Evolutionary conservation across 352 stramenopile species (phyloP).

Genomic region (Nothophytophthora sp.): DNA sequence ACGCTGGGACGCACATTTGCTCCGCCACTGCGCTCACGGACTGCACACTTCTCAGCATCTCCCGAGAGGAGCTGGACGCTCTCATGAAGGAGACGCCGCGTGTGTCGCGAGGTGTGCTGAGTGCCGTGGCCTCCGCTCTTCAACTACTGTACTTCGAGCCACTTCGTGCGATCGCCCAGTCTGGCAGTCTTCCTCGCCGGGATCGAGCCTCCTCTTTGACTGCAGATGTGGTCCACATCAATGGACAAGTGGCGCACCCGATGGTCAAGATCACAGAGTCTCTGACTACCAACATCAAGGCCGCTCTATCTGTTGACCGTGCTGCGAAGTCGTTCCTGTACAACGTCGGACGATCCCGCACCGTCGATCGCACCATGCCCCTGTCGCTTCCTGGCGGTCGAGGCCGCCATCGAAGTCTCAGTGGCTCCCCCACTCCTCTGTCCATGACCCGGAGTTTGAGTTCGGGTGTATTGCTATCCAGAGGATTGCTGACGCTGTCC

Average conservation of each 20-base stretch:
- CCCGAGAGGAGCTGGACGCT: constrained; percentile 59
- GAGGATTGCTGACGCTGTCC: too few relatives aligned
- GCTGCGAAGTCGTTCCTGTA: constrained; percentile 77
- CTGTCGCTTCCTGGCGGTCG: constrained; percentile 32
- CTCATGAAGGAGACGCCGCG: constrained; percentile 74
- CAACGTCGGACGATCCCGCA: constrained; percentile 59
- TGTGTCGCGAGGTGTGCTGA: constrained; percentile 77
- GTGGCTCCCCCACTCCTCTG: constrained; percentile 18
- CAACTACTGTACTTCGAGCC: constrained; percentile 82
- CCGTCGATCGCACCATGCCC: constrained; percentile 21
- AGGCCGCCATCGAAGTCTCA: constrained; percentile 46
- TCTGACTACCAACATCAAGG: constrained; percentile 65
- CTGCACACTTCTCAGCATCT: constrained; percentile 77
- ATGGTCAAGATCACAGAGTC: constrained; percentile 59
- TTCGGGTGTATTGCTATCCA: too few relatives aligned
- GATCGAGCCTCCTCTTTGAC: constrained; percentile 43
- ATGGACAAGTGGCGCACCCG: constrained; percentile 24
- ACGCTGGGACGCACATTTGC: constrained; percentile 71
- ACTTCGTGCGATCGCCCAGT: constrained; percentile 61
- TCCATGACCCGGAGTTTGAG: constrained; percentile 25
- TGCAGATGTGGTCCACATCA: constrained; percentile 12
- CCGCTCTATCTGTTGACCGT: constrained; percentile 63
- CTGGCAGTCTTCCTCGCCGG: constrained; percentile 59
- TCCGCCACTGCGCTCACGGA: constrained; percentile 71
- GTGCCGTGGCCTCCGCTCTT: constrained; percentile 74